Conservation (phyloP, 1,284 basidiomycete species). For the Microbotryum silenes-acaulis region DNA sequence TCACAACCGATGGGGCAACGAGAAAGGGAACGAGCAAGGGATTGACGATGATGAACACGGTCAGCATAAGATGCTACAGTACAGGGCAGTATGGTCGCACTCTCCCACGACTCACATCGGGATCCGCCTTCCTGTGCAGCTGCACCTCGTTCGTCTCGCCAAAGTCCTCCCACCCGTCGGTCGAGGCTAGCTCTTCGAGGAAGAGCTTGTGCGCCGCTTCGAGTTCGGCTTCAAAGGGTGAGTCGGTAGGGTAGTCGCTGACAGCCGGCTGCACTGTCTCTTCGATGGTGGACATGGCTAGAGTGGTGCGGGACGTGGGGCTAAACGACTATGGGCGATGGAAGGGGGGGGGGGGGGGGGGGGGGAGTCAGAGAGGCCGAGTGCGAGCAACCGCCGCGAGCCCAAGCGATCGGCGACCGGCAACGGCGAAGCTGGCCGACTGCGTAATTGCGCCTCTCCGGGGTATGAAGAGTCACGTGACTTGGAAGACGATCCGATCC, state of each 20-base stretch:
- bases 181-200: conserved; percentile 5
- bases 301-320: too few species aligned
- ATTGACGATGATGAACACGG: not conserved
- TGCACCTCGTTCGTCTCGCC: conserved; percentile 24
- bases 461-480: too few species aligned
- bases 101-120: conserved; percentile 4
- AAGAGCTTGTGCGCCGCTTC: conserved; percentile 9
- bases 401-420: too few species aligned
- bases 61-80: not conserved
- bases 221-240: conserved; percentile 4
- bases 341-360: too few species aligned
- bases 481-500: too few species aligned
- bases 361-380: too few species aligned
- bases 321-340: too few species aligned
- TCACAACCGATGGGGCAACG: too few species aligned
- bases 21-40: not conserved
- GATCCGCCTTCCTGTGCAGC: conserved; percentile 16
- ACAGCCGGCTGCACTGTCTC: conserved; percentile 9
- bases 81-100: not conserved
- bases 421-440: not conserved
- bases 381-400: too few species aligned
- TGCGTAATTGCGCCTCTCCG: too few species aligned
- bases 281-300: too few species aligned
- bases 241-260: conserved; percentile 10
- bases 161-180: conserved; percentile 20